These are phyloP conservation scores for Plenodomus biglobosus DNA, from an alignment of 2,329 filamentous ascomycete species.

Conservation along the genomic window DNA sequence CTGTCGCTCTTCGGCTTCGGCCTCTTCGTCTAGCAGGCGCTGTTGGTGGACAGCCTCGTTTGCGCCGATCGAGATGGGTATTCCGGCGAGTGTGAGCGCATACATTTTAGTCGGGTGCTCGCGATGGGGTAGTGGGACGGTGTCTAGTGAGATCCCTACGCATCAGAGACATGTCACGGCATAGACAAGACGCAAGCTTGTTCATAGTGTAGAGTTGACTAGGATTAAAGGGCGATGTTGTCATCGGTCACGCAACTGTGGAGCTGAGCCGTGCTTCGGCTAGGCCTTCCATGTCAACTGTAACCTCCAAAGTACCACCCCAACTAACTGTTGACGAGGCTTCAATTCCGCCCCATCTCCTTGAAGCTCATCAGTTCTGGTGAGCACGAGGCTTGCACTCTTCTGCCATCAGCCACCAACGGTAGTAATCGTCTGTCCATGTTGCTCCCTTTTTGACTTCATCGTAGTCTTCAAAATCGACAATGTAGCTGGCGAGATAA, in stretches of 20 bases:
- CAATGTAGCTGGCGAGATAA: background rate
- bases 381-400: background rate
- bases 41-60: conserved; percentile 55
- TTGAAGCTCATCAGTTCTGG: background rate
- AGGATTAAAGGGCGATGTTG: conserved; percentile 25
- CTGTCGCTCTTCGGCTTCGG: conserved; percentile 51
- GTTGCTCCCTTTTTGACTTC: background rate
- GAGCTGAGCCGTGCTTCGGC: conserved; percentile 11
- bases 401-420: background rate
- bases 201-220: conserved; percentile 12
- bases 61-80: conserved; percentile 53
- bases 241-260: conserved; percentile 23
- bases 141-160: background rate
- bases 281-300: conserved; percentile 3
- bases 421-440: background rate
- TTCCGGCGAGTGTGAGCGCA: conserved; percentile 43
- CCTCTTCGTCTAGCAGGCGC: conserved; percentile 51
- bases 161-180: conserved; percentile 3
- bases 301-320: conserved; percentile 1
- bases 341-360: background rate
- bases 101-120: conserved; percentile 22
- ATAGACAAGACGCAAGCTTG: background rate
- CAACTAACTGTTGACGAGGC: background rate
- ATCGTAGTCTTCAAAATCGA: background rate
- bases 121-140: background rate